phyloP scores from a whole-genome alignment of 805 yeast genomes.

The Phaffomyces antillensis region DNA sequence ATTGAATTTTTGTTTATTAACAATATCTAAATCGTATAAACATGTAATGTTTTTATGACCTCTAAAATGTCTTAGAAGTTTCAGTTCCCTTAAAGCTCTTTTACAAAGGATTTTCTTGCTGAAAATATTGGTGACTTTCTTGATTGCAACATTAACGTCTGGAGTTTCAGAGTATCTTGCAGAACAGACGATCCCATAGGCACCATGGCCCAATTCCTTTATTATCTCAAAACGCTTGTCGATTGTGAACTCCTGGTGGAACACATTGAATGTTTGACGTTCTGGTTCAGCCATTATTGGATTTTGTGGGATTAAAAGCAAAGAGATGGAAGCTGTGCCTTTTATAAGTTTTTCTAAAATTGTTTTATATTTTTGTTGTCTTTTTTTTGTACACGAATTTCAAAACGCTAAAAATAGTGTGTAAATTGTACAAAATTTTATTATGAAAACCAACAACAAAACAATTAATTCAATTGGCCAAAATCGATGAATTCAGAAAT shows the following conservation, averaged over 20 bases:
- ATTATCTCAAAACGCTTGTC: constrained; percentile 84
- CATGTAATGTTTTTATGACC: constrained; percentile 97
- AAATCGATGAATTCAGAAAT: too few species aligned
- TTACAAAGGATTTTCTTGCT: constrained; percentile 86
- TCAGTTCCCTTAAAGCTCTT: constrained; percentile 85
- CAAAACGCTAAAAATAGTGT: too few species aligned
- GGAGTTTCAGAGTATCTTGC: constrained; percentile 72
- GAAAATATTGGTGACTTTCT: constrained; percentile 92
- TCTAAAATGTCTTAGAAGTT: constrained; percentile 83
- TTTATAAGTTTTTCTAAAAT: too few species aligned
- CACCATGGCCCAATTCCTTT: constrained; percentile 95
- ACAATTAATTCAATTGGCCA: too few species aligned
- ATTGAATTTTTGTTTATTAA: constrained; percentile 64
- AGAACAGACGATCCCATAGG: constrained; percentile 94
- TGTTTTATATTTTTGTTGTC: too few species aligned
- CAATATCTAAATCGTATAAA: constrained; percentile 88
- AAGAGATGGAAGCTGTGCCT: too few species aligned
- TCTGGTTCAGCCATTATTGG: constrained; percentile 26
- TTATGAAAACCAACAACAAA: too few species aligned
- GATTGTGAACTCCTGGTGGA: constrained; percentile 87
- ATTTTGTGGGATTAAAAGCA: neutral
- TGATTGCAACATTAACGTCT: constrained; percentile 87
- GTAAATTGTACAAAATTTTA: too few species aligned
- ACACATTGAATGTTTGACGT: constrained; percentile 52
- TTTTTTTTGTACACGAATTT: too few species aligned